Percentiles rank a stretch among this genome's conserved stretches.
Evolutionary conservation across 2,329 filamentous ascomycete species (phyloP).

Genomic region (Colletotrichum sojae): DNA sequence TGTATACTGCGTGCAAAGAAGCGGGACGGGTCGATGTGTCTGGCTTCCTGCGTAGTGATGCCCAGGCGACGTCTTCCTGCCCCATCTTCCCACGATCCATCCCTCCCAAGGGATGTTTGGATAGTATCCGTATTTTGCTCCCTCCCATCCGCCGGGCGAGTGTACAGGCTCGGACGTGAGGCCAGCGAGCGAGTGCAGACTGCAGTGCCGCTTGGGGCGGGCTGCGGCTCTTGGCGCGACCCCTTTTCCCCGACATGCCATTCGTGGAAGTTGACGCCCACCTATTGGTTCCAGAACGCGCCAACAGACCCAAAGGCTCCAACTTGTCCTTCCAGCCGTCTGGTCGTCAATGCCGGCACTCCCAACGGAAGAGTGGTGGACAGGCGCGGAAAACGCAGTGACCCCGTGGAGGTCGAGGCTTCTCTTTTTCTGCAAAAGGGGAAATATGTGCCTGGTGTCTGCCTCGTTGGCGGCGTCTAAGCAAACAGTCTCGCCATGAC

Average conservation of each 20-base stretch:
- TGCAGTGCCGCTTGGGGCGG: constrained; percentile 12
- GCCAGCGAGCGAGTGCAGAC: constrained; percentile 1
- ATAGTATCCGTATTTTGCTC: not conserved
- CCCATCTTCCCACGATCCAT: not conserved
- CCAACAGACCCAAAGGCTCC: not conserved
- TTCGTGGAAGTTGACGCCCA: constrained; percentile 28
- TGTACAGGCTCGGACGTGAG: constrained; percentile 21
- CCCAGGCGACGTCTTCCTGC: constrained; percentile 8
- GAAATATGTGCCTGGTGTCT: no score
- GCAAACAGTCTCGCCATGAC: constrained; percentile 18
- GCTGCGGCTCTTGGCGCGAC: constrained; percentile 21
- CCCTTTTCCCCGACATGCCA: constrained; percentile 35
- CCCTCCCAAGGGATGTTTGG: constrained; percentile 10
- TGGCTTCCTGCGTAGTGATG: constrained; percentile 8
- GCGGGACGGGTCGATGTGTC: constrained; percentile 1
- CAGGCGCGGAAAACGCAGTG: not conserved
- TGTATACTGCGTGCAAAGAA: constrained; percentile 5
- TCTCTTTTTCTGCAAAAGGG: no score
- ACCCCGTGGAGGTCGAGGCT: not conserved
- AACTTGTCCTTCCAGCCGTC: not conserved
- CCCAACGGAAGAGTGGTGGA: not conserved
- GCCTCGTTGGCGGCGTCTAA: not conserved
- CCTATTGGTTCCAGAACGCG: constrained; percentile 30
- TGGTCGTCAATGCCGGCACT: constrained; percentile 10
- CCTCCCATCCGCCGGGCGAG: not conserved